Conservation (phyloP, 116 monocot species). For the Cymodocea nodosa region DNA sequence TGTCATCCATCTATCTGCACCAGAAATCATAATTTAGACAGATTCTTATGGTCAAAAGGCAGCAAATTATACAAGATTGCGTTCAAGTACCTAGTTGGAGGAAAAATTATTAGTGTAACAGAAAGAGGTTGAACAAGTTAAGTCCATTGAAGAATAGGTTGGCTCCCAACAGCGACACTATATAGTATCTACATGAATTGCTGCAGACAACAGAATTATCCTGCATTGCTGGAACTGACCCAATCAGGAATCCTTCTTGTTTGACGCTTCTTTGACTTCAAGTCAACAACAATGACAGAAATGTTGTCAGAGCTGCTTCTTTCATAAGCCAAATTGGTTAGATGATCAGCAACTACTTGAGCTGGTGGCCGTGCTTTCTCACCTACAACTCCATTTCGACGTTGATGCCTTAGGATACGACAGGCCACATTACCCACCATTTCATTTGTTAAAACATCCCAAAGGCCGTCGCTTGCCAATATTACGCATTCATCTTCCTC, state of each 20-base stretch:
- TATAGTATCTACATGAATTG: no score
- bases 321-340: conserved; percentile 31
- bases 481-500: conserved; percentile 75
- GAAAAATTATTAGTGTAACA: no score
- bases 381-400: conserved; percentile 9
- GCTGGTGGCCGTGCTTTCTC: conserved; percentile 17
- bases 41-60: no score
- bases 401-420: conserved; percentile 41
- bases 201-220: no score
- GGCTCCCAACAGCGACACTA: no score
- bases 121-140: no score
- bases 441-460: conserved; percentile 77
- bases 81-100: no score
- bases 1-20: no score
- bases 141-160: no score
- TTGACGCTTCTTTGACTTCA: conserved; percentile 2
- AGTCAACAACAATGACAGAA: conserved; percentile 43
- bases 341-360: conserved; percentile 29
- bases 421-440: conserved; percentile 56
- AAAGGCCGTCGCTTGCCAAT: conserved; percentile 71
- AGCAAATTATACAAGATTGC: no score
- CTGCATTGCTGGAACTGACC: no score
- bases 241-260: not conserved
- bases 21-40: no score
- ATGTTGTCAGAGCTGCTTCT: conserved; percentile 54